A percentile compares a stretch with the other conserved stretches of the same genome.
phyloP scores from a whole-genome alignment of 257 asterid genomes.

The Primulina eburnea region DNA sequence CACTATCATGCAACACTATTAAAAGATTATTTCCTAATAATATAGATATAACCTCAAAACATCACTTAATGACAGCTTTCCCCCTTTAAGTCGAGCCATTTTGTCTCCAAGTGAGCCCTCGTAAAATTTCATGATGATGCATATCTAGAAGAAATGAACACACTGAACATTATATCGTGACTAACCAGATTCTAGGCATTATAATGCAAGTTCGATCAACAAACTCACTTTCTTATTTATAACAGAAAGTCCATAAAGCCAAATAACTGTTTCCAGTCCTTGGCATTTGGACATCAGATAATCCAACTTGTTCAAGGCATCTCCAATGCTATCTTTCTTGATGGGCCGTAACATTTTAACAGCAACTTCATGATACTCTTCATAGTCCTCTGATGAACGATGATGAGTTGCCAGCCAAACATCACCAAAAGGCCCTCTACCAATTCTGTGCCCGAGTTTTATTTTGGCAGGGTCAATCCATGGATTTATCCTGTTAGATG shows the following conservation, averaged over 20 bases:
- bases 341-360: conserved; percentile 70
- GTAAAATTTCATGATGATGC: conserved; percentile 76
- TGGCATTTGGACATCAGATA: conserved; percentile 50
- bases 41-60: conserved; percentile 65
- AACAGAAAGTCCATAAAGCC: conserved; percentile 61
- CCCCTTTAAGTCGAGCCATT: conserved; percentile 64
- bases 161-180: conserved; percentile 20
- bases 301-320: conserved; percentile 51
- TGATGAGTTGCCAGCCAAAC: conserved; percentile 86
- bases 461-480: conserved; percentile 76
- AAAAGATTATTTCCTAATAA: not conserved
- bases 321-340: conserved; percentile 49
- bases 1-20: not conserved
- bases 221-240: conserved; percentile 65
- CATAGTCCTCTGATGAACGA: conserved; percentile 49
- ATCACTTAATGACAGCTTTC: conserved; percentile 65
- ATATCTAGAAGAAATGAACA: conserved; percentile 51
- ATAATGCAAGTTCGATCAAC: not conserved
- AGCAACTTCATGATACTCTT: conserved; percentile 81
- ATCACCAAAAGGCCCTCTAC: conserved; percentile 84
- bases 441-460: conserved; percentile 76
- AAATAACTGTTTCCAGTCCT: conserved; percentile 55
- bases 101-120: conserved; percentile 84
- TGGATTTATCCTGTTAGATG: conserved; percentile 43
- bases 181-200: not conserved